A percentile compares a stretch with the other conserved stretches of the same genome.
These are phyloP conservation scores for Aspergillus caelatus DNA, from an alignment of 2,329 filamentous ascomycete genomes.

Conservation along the genomic window DNA sequence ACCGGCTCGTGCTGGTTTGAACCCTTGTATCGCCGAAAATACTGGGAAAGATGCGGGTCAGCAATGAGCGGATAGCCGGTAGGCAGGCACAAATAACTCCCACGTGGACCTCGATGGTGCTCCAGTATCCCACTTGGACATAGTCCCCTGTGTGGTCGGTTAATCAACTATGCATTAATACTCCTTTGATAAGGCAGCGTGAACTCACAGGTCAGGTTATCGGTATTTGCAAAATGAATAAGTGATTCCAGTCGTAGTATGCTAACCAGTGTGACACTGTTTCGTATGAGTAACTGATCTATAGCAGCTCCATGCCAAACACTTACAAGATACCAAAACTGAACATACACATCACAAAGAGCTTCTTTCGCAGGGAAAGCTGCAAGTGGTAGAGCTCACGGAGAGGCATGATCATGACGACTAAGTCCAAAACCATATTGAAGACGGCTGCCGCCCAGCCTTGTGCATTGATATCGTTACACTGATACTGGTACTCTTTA, in stretches of 20 bases:
- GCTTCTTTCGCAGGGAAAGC: constrained; percentile 33
- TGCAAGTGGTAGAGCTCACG: constrained; percentile 29
- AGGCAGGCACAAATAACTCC: constrained; percentile 36
- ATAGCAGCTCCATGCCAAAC: background rate
- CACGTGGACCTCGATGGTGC: constrained; percentile 34
- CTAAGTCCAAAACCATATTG: constrained; percentile 35
- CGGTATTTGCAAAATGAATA: constrained; percentile 45
- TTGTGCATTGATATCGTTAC: constrained; percentile 42
- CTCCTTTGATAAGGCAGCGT: no score
- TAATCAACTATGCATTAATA: background rate
- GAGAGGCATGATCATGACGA: constrained; percentile 34
- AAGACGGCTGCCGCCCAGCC: constrained; percentile 39
- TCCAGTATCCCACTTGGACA: constrained; percentile 33
- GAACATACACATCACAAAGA: constrained; percentile 40
- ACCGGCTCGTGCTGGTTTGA: background rate
- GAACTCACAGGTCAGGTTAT: constrained; percentile 42
- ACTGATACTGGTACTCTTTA: constrained; percentile 35
- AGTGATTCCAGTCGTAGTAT: constrained; percentile 49
- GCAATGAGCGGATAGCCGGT: constrained; percentile 39
- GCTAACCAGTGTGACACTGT: constrained; percentile 49
- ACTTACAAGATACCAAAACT: constrained; percentile 41
- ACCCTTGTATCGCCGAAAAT: constrained; percentile 36
- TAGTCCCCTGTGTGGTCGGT: constrained; percentile 30
- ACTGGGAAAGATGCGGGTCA: constrained; percentile 41
- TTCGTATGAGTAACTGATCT: background rate